phyloP scores from a whole-genome alignment of 192 early-diverging fungal species.

The Coemansia sp. region DNA sequence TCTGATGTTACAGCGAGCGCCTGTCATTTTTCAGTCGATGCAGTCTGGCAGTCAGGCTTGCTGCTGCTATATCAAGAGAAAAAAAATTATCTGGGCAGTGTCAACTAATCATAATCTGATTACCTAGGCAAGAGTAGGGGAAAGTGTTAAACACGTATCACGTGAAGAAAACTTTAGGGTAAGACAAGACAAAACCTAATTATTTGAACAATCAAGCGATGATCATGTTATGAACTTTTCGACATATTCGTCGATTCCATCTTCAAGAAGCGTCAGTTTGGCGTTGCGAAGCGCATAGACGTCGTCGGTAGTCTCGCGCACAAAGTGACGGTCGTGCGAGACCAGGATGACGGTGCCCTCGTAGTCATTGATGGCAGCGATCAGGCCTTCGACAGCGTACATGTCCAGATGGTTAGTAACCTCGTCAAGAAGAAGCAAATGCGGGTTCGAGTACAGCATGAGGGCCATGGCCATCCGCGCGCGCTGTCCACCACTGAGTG shows the following conservation, averaged over 20 bases:
- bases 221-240: constrained; percentile 13
- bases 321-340: constrained; percentile 86
- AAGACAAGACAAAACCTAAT: neutral
- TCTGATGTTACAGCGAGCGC: neutral
- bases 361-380: constrained; percentile 67
- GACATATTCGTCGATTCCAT: constrained; percentile 67
- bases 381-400: constrained; percentile 73
- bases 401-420: constrained; percentile 91
- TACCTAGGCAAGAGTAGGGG: no score
- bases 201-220: neutral
- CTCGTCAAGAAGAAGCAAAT: constrained; percentile 75
- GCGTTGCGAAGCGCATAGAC: constrained; percentile 54
- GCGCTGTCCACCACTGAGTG: constrained; percentile 80
- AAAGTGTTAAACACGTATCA: no score
- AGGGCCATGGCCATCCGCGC: constrained; percentile 74
- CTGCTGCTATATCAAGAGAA: no score
- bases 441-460: constrained; percentile 61
- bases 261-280: constrained; percentile 56
- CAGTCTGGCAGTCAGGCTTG: no score
- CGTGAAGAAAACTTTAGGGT: no score
- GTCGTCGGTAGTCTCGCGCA: constrained; percentile 62
- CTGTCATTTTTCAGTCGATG: neutral
- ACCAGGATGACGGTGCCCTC: constrained; percentile 77
- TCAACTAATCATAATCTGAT: no score
- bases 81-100: no score